Percentiles rank a stretch among this genome's conserved stretches.
Evolutionary conservation across 495 filamentous ascomycete species (phyloP).

Genomic region (Trichoderma parareesei): DNA sequence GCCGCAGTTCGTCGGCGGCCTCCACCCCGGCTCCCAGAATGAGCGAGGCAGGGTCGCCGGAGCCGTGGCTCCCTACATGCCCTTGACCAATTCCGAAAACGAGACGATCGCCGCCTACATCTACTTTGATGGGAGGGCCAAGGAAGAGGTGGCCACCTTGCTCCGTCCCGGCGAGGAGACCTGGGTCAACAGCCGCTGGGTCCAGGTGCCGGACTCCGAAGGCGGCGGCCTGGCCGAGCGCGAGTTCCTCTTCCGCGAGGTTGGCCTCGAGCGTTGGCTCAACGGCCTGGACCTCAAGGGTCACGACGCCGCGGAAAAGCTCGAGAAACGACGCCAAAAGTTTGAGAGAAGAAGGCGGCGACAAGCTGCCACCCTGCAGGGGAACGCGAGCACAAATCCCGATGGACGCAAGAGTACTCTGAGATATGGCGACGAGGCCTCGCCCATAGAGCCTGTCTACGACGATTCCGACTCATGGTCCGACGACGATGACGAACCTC

Average conservation of each 20-base stretch:
- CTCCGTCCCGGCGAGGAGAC: conserved; percentile 92
- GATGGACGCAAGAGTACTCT: conserved; percentile 51
- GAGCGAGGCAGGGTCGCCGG: conserved; percentile 41
- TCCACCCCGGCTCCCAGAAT: conserved; percentile 37
- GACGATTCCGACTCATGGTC: conserved; percentile 67
- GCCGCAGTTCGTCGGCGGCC: conserved; percentile 66
- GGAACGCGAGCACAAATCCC: conserved; percentile 42
- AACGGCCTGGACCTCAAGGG: conserved; percentile 90
- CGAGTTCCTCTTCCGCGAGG: conserved; percentile 96
- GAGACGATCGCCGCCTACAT: conserved; percentile 98
- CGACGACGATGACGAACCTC: conserved; percentile 80
- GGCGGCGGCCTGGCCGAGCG: conserved; percentile 91
- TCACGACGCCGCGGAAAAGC: conserved; percentile 73
- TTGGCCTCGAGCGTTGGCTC: conserved; percentile 90
- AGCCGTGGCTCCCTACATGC: conserved; percentile 74
- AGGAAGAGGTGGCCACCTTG: conserved; percentile 95
- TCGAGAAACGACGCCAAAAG: conserved; percentile 77
- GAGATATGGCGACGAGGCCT: conserved; percentile 66
- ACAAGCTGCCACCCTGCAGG: conserved; percentile 45
- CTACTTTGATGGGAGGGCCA: conserved; percentile 91
- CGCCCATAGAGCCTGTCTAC: conserved; percentile 63
- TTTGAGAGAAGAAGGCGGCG: conserved; percentile 77
- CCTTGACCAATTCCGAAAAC: conserved; percentile 79
- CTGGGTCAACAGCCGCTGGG: conserved; percentile 98
- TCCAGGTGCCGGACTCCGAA: conserved; percentile 83